A percentile compares a stretch with the other conserved stretches of the same genome.
Evolutionary conservation across 495 filamentous ascomycete genomes (phyloP).

Genomic region (Penicillium paradoxum): DNA sequence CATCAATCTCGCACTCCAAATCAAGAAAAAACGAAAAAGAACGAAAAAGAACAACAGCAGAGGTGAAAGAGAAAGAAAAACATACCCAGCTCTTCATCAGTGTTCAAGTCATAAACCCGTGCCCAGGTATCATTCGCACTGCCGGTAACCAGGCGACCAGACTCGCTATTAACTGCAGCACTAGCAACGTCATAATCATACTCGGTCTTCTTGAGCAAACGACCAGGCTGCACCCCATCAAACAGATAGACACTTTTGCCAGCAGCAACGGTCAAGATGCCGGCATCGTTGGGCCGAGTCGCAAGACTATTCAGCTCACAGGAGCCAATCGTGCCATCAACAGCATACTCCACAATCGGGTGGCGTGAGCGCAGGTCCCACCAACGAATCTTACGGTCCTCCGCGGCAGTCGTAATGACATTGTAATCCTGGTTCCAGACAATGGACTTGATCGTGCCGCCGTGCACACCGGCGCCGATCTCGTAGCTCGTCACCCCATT

Average conservation of each 20-base stretch:
- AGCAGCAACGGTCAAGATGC: conserved; percentile 55
- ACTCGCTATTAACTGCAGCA: conserved; percentile 77
- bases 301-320: conserved; percentile 73
- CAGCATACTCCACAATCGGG: conserved; percentile 62
- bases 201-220: conserved; percentile 69
- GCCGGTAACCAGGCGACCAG: conserved; percentile 80
- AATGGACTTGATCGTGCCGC: conserved; percentile 86
- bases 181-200: conserved; percentile 80
- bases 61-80: conserved; percentile 2
- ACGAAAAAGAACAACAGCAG: neutral
- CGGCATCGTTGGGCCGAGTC: conserved; percentile 36
- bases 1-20: neutral
- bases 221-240: conserved; percentile 63
- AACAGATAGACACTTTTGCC: conserved; percentile 93
- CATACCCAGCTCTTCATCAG: conserved; percentile 68
- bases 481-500: conserved; percentile 60
- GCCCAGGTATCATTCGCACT: conserved; percentile 89
- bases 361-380: conserved; percentile 77
- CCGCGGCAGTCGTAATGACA: conserved; percentile 79
- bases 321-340: conserved; percentile 80
- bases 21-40: neutral
- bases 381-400: conserved; percentile 90
- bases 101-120: conserved; percentile 81
- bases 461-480: conserved; percentile 77
- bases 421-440: conserved; percentile 87